These are phyloP conservation scores for Cenchrus americanus DNA, from an alignment of 176 grass and related monocot genomes.

Conservation along the genomic window DNA sequence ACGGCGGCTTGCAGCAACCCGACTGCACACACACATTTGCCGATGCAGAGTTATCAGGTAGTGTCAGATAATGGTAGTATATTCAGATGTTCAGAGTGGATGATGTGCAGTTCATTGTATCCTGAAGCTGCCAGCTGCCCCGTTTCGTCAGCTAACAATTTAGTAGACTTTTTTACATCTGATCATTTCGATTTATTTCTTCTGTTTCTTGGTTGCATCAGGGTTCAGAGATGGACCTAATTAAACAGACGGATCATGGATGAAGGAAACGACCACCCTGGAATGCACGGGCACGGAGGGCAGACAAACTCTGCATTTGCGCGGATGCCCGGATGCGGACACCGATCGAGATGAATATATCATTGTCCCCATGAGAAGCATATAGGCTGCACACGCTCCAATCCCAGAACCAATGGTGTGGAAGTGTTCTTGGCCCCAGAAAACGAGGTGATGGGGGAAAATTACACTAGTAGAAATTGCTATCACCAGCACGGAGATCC, in stretches of 20 bases:
- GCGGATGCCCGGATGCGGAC: not conserved
- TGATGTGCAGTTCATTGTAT: not conserved
- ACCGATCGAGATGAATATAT: not conserved
- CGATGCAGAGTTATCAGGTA: not conserved
- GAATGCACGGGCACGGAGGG: not conserved
- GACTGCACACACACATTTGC: conserved; percentile 42
- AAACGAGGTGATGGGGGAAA: not conserved
- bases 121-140: not conserved
- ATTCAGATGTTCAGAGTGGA: not conserved
- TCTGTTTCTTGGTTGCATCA: not conserved
- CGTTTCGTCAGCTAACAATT: no score
- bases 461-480: not conserved
- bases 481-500: not conserved
- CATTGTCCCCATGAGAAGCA: not conserved
- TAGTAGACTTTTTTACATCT: not conserved
- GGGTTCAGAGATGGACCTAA: not conserved
- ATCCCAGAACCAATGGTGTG: not conserved
- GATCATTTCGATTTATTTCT: not conserved
- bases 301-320: conserved; percentile 29
- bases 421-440: not conserved
- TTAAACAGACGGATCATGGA: not conserved
- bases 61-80: not conserved
- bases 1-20: conserved; percentile 85
- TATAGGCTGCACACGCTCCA: not conserved
- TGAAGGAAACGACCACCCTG: not conserved